These are phyloP conservation scores for Sporothrix brasiliensis DNA, from an alignment of 2,329 filamentous ascomycete species.

Conservation along the genomic window DNA sequence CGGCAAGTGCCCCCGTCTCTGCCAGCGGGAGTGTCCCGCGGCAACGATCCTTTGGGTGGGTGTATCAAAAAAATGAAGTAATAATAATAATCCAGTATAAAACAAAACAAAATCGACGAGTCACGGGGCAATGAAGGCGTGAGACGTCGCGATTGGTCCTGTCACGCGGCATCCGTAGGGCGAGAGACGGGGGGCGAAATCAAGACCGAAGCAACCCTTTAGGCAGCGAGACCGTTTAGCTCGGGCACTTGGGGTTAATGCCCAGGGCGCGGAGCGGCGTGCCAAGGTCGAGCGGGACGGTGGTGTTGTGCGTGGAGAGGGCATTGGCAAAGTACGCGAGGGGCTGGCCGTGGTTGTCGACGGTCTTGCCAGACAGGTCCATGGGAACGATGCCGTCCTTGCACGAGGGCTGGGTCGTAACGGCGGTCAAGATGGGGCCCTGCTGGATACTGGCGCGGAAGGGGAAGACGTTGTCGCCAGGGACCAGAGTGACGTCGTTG, in stretches of 20 bases:
- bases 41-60: slow-evolving; percentile 6
- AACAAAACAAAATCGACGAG: not conserved
- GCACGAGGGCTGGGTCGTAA: slow-evolving; percentile 54
- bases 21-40: not conserved
- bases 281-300: slow-evolving; percentile 56
- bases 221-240: not conserved
- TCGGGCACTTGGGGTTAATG: slow-evolving; percentile 39
- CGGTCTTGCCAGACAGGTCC: slow-evolving; percentile 56
- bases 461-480: slow-evolving; percentile 60
- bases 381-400: slow-evolving; percentile 58
- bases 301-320: slow-evolving; percentile 55
- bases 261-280: slow-evolving; percentile 46
- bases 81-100: not conserved
- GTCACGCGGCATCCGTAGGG: too few relatives aligned
- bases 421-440: slow-evolving; percentile 50
- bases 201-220: not conserved
- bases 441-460: slow-evolving; percentile 60
- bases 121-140: not conserved
- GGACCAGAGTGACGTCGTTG: slow-evolving; percentile 59
- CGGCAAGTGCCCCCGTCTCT: slow-evolving; percentile 15
- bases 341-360: slow-evolving; percentile 54
- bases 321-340: slow-evolving; percentile 61
- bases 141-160: not conserved
- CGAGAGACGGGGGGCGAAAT: not conserved
- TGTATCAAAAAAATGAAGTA: not conserved